Evolutionary conservation across 2,329 filamentous ascomycete genomes (phyloP).

Genomic region (Alternaria sp.): DNA sequence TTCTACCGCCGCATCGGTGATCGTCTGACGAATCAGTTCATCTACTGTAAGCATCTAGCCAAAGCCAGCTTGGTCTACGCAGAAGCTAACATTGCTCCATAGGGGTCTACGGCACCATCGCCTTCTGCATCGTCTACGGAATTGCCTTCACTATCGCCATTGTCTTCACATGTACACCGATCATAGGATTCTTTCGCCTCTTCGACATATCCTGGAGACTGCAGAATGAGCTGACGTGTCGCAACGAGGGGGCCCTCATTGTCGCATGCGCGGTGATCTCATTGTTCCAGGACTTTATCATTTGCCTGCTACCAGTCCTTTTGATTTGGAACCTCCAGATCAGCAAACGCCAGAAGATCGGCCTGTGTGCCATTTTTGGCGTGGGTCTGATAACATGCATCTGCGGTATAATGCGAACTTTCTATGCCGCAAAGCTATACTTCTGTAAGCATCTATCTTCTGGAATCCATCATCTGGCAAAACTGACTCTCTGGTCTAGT

Average conservation of each 20-base stretch:
- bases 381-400: conserved; percentile 51
- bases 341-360: conserved; percentile 52
- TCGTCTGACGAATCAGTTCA: conserved; percentile 44
- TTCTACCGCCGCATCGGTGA: conserved; percentile 54
- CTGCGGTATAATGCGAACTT: conserved; percentile 47
- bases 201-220: conserved; percentile 43
- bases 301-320: conserved; percentile 51
- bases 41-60: conserved; percentile 29
- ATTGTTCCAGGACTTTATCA: conserved; percentile 50
- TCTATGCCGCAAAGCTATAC: conserved; percentile 44
- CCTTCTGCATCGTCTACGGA: conserved; percentile 48
- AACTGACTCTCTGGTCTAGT: conserved; percentile 10
- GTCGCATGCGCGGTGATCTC: conserved; percentile 49
- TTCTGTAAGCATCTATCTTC: conserved; percentile 22
- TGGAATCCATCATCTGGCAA: neutral
- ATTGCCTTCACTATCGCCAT: conserved; percentile 47
- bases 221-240: conserved; percentile 43
- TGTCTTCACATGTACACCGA: conserved; percentile 47
- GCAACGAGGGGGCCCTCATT: conserved; percentile 48
- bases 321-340: conserved; percentile 55
- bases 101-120: conserved; percentile 45
- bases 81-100: neutral
- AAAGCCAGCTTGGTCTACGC: neutral
- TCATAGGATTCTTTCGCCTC: conserved; percentile 50
- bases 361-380: conserved; percentile 53